Base-by-base conservation (phyloP, 768 basidiomycete genomes). In the Pisolithus microcarpus region DNA sequence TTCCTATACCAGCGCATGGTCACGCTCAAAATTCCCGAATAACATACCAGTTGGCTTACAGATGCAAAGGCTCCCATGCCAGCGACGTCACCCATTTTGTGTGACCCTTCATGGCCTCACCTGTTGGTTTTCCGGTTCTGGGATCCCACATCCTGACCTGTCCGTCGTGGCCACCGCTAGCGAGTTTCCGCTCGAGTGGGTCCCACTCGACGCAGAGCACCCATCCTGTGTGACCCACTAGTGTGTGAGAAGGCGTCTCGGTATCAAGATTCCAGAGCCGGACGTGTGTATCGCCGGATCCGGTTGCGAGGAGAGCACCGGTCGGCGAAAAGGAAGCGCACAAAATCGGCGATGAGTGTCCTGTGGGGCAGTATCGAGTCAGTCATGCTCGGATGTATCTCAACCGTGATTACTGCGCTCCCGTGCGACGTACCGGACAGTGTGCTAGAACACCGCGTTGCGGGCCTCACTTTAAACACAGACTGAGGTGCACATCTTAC, bases 131-230 rank as follows among this genome's bases (percentile, higher is more conserved):
- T 24, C 96, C 94, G 0, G 86, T 85, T 63, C 86, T 89, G 13
- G 92, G 93, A 59, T 96, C 88, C 96, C 95, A 99, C 52, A 98
- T 67, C 46, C 92, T 75, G 54, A 92, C 90, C 60, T 92, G 87
- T 16, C 91, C 89, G 66, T 99, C 94, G 62, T 97, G 87, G 0
- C 93, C 93, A 1, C 96, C 96, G 4, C 90, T 92, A 0, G 94
- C 95, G 13, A 98, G 70, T 59, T 84, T 85, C 40, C 92, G 73
- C 63, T 97, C 94, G 75, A 89, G 78, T 0, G 89, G 88, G 60
- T 97, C 93, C 94, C 95, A 99, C 62, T 97, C 96, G 5, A 93
- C 89, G 58, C 92, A 97, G 2, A 98, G 76, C 1, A 99, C 92
- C 95, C 94, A 97, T 0, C 93, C 94, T 57, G 83, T 82, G 62